A percentile compares a stretch with the other conserved stretches of the same genome.
Conservation (phyloP, 1,284 basidiomycete species). For the Pyrrhoderma lamaoense region DNA sequence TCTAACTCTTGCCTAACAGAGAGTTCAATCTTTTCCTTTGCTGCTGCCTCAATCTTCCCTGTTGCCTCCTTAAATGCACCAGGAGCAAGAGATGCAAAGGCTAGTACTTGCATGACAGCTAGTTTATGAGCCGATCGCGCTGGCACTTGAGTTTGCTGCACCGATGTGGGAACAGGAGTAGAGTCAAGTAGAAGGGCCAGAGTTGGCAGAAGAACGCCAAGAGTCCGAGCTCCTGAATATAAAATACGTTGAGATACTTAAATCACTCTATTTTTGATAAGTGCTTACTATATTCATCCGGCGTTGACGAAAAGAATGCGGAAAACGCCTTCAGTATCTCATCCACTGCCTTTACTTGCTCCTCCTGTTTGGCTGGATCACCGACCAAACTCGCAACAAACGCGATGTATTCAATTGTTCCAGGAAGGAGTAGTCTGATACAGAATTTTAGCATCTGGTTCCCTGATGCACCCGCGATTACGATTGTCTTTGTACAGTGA, state of each 20-base stretch:
- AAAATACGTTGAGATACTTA: constrained; percentile 8
- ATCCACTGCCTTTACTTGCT: constrained; percentile 49
- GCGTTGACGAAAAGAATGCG: constrained; percentile 50
- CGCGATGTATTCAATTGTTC: constrained; percentile 72
- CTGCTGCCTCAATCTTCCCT: constrained; percentile 52
- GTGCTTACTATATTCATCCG: constrained; percentile 57
- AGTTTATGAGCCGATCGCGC: constrained; percentile 49
- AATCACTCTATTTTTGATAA: not conserved
- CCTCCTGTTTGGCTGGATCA: constrained; percentile 47
- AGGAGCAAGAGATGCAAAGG: constrained; percentile 70
- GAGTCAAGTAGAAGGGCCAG: constrained; percentile 69
- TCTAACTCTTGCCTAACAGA: constrained; percentile 74
- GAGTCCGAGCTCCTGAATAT: constrained; percentile 52
- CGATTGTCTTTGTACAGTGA: constrained; percentile 81
- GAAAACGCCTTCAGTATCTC: constrained; percentile 82
- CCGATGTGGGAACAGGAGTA: constrained; percentile 28
- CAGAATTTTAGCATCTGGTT: constrained; percentile 67
- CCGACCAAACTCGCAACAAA: constrained; percentile 53
- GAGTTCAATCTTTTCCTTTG: constrained; percentile 64
- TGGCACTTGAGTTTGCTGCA: no score
- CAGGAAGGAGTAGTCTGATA: constrained; percentile 68
- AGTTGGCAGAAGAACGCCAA: constrained; percentile 76
- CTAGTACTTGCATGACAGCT: constrained; percentile 68
- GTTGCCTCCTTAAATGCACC: constrained; percentile 84
- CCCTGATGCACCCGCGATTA: constrained; percentile 57